Evolutionary conservation across 2,329 filamentous ascomycete species (phyloP).

Genomic region (Gaeumannomyces sp.): DNA sequence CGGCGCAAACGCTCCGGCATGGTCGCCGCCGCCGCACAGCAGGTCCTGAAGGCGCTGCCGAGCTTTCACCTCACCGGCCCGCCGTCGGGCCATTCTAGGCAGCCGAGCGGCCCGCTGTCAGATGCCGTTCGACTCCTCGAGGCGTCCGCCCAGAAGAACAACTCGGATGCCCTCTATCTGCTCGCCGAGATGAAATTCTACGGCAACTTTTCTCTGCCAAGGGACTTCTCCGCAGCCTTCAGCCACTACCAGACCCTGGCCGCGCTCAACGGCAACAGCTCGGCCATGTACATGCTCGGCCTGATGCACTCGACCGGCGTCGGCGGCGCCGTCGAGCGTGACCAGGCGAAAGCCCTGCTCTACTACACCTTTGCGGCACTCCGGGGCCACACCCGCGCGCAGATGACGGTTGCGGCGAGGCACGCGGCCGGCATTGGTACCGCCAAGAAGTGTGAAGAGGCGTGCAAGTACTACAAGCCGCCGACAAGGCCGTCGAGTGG

Average conservation of each 20-base stretch:
- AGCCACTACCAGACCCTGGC: slow-evolving; percentile 75
- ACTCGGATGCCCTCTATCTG: slow-evolving; percentile 81
- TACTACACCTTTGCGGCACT: slow-evolving; percentile 94
- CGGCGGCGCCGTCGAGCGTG: slow-evolving; percentile 69
- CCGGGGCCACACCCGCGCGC: slow-evolving; percentile 72
- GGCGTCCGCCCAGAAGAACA: slow-evolving; percentile 46
- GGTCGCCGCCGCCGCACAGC: slow-evolving; percentile 36
- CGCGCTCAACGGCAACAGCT: slow-evolving; percentile 72
- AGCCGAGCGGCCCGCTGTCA: slow-evolving; percentile 34
- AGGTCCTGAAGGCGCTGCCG: slow-evolving; percentile 43
- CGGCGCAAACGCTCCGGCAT: slow-evolving; percentile 37
- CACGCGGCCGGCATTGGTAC: slow-evolving; percentile 82
- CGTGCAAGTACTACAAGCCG: slow-evolving; percentile 84
- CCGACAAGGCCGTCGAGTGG: slow-evolving; percentile 86
- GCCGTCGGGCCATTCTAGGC: slow-evolving; percentile 29
- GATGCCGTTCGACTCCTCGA: slow-evolving; percentile 48
- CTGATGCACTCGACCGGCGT: slow-evolving; percentile 94
- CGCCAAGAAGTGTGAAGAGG: slow-evolving; percentile 76
- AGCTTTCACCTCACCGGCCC: slow-evolving; percentile 43
- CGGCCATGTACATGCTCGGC: slow-evolving; percentile 91
- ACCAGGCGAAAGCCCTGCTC: slow-evolving; percentile 86
- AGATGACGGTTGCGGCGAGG: slow-evolving; percentile 90
- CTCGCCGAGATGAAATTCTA: slow-evolving; percentile 95
- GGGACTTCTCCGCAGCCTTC: slow-evolving; percentile 75
- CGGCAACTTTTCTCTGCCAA: slow-evolving; percentile 84